Evolutionary conservation across 2,329 filamentous ascomycete genomes (phyloP), one percentile per base, ranked within the genome.

Genomic region (Sporothrix brasiliensis): DNA sequence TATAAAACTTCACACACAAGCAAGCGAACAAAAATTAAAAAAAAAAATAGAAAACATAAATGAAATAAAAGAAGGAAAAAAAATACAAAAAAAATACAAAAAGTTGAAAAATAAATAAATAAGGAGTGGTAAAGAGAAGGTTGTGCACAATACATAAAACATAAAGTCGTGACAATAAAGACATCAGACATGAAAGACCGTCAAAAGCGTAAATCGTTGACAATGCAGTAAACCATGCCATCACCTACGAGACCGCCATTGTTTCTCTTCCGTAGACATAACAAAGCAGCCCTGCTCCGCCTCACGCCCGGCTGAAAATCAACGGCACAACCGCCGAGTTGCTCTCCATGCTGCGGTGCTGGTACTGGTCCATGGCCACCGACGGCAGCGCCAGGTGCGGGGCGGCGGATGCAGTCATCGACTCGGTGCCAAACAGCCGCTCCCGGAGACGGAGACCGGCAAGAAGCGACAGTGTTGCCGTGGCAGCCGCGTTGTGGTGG

Each of bases 271-370:
- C 54, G 41, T 39, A 41, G 19, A 39, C 4, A 41, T 11, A 30
- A 34, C 34, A 34, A 41, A 52, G 14, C 21, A 39, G 27, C 2
- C 4, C 21, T 3, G 21, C 10, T 21, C 6, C 5, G 4, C 54
- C 44, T 77, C 73, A 80, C n/a, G 75, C 77, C 58, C 83, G 81
- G 77, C 83, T 87, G 70, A 89, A 88, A 78, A 89, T 85, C 76
- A 90, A 79, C 72, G 88, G 87, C 72, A 90, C 87, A 74, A 88
- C 75, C 21, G 82, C 81, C 66, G 82, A 85, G 75, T 80, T 81
- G 74, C 84, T 86, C 72, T 87, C 86, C 76, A 87, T 78, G 69
- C 80, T 82, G 72, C 85, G 65, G 41, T 75, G 72, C 24, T 85
- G 63, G 53, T 75, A 70, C 69, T 65, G 68, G 56, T 70, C 53